Conservation (phyloP, 1,139 yeast species). For the Keqinozyma sinolaborantium region DNA sequence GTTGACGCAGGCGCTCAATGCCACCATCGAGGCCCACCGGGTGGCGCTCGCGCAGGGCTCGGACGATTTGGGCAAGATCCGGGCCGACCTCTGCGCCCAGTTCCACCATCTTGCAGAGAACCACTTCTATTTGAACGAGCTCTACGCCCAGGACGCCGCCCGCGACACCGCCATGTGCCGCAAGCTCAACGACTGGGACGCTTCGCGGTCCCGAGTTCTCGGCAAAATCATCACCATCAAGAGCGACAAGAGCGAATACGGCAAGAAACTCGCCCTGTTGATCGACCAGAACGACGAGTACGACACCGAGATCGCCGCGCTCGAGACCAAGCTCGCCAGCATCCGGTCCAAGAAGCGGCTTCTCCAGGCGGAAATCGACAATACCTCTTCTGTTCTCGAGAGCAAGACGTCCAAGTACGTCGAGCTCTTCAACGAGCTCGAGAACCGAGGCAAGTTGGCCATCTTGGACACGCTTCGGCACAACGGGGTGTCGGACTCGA, state of each 20-base stretch:
- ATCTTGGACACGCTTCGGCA: constrained; percentile 20
- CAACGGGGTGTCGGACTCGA: constrained; percentile 19
- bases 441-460: constrained; percentile 34
- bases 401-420: constrained; percentile 46
- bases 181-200: constrained; percentile 46
- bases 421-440: constrained; percentile 37
- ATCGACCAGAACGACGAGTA: constrained; percentile 29
- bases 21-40: constrained; percentile 21
- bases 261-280: constrained; percentile 38
- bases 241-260: constrained; percentile 42
- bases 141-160: constrained; percentile 39
- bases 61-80: constrained; percentile 21
- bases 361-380: constrained; percentile 40
- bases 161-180: constrained; percentile 24
- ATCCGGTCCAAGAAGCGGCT: constrained; percentile 36
- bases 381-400: constrained; percentile 53
- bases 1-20: constrained; percentile 19
- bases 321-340: constrained; percentile 35
- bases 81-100: constrained; percentile 23
- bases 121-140: constrained; percentile 46
- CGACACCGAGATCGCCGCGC: constrained; percentile 36
- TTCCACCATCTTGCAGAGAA: constrained; percentile 38
- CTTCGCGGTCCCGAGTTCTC: constrained; percentile 28
- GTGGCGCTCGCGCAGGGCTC: constrained; percentile 27
- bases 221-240: constrained; percentile 37